A percentile compares a stretch with the other conserved stretches of the same genome.
phyloP scores from a whole-genome alignment of 345 rosid genomes.

The Gossypium ekmanianum region DNA sequence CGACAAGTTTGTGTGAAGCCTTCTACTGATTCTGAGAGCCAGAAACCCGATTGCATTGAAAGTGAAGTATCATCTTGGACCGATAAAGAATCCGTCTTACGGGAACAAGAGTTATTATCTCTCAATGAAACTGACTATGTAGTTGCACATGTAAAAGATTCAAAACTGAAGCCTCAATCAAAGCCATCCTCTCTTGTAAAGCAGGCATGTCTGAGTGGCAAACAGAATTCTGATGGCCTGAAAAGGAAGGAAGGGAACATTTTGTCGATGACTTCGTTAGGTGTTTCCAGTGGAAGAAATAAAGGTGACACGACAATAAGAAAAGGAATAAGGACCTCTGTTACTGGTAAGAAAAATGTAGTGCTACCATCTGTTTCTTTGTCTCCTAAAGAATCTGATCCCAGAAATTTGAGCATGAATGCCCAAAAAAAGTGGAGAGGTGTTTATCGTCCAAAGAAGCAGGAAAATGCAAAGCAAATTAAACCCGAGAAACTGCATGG shows the following conservation, averaged over 20 bases:
- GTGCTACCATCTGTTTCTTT: constrained; percentile 16
- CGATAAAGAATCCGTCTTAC: constrained; percentile 18
- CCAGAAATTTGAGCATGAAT: constrained; percentile 24
- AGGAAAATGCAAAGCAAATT: constrained; percentile 13
- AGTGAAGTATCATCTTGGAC: constrained; percentile 19
- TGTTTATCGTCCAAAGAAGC: constrained; percentile 23
- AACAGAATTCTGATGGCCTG: not conserved
- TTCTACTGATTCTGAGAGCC: constrained; percentile 16
- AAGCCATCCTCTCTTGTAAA: constrained; percentile 8
- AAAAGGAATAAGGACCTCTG: constrained; percentile 19
- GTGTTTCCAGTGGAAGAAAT: constrained; percentile 23
- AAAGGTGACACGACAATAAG: constrained; percentile 20
- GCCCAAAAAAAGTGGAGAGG: constrained; percentile 12
- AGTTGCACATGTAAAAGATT: constrained; percentile 6
- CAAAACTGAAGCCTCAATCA: constrained; percentile 16
- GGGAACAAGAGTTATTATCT: constrained; percentile 22
- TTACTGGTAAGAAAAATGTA: constrained; percentile 20
- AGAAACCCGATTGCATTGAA: constrained; percentile 18
- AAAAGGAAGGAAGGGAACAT: constrained; percentile 13
- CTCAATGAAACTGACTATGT: constrained; percentile 4
- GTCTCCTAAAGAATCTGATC: constrained; percentile 7
- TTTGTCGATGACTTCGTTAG: constrained; percentile 5
- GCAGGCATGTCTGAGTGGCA: constrained; percentile 21
- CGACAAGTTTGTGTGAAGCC: constrained; percentile 9
- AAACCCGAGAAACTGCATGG: constrained; percentile 10